phyloP scores from a whole-genome alignment of 2,329 filamentous ascomycete species.

The Diplodia mutila region DNA sequence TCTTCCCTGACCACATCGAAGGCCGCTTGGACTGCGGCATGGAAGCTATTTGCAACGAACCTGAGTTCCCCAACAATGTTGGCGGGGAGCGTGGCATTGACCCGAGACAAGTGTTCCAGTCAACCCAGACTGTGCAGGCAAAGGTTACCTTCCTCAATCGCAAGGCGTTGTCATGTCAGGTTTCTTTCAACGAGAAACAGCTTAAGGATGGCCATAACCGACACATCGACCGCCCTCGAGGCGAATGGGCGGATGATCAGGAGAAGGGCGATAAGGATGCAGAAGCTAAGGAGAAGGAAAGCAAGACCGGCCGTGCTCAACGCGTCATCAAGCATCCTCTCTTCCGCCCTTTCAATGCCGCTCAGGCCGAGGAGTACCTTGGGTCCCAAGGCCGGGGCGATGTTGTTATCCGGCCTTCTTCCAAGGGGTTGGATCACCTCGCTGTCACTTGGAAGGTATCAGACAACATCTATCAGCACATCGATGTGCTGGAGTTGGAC shows the following conservation, averaged over 20 bases:
- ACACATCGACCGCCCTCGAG: slow-evolving; percentile 70
- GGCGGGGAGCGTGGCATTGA: slow-evolving; percentile 60
- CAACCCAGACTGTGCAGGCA: slow-evolving; percentile 83
- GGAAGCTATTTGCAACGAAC: slow-evolving; percentile 81
- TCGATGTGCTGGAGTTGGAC: slow-evolving; percentile 94
- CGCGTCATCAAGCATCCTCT: slow-evolving; percentile 97
- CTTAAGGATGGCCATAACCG: slow-evolving; percentile 73
- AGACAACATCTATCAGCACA: slow-evolving; percentile 94
- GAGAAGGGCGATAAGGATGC: slow-evolving; percentile 79
- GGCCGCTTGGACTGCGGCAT: slow-evolving; percentile 93
- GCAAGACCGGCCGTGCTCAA: slow-evolving; percentile 80
- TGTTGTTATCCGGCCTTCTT: slow-evolving; percentile 92
- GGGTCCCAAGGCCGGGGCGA: slow-evolving; percentile 85
- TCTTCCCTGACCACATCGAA: slow-evolving; percentile 91
- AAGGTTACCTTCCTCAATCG: slow-evolving; percentile 88
- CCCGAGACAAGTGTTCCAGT: slow-evolving; percentile 67
- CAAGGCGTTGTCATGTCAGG: slow-evolving; percentile 79
- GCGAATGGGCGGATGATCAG: slow-evolving; percentile 84
- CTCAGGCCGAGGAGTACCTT: slow-evolving; percentile 90
- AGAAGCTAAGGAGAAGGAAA: slow-evolving; percentile 82
- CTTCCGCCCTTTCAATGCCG: slow-evolving; percentile 90
- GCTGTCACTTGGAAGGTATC: slow-evolving; percentile 98
- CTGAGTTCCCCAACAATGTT: slow-evolving; percentile 76
- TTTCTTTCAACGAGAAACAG: slow-evolving; percentile 82
- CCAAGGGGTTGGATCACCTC: slow-evolving; percentile 92